phyloP scores from a whole-genome alignment of 495 filamentous ascomycete species.

The Gamarada debralockiae region DNA sequence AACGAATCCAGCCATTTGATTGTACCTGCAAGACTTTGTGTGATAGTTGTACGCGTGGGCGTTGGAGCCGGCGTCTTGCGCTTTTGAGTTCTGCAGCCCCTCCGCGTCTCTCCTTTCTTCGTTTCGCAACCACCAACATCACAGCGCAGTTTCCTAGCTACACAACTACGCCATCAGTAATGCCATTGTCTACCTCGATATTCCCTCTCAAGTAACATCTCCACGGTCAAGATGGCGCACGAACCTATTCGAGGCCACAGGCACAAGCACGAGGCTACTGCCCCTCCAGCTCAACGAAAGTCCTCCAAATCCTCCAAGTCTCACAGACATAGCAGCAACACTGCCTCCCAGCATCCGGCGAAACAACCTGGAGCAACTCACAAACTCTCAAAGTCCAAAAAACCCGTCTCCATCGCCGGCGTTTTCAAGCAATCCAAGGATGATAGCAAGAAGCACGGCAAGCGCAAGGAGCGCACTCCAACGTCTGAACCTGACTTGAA shows the following conservation, averaged over 20 bases:
- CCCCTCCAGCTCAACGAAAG: background rate
- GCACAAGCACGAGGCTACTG: background rate
- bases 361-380: background rate
- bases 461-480: constrained; percentile 5
- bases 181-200: too few species aligned
- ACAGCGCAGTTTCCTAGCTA: too few species aligned
- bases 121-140: background rate
- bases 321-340: background rate
- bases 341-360: background rate
- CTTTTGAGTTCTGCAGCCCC: too few species aligned
- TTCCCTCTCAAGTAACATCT: too few species aligned
- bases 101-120: background rate
- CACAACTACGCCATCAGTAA: too few species aligned
- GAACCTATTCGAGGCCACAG: background rate
- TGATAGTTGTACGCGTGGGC: too few species aligned
- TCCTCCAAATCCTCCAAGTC: background rate
- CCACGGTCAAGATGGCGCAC: background rate
- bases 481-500: background rate
- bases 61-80: too few species aligned
- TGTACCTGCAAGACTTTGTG: too few species aligned
- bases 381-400: background rate
- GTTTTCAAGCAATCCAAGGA: constrained; percentile 10
- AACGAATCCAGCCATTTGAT: too few species aligned
- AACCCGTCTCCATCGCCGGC: constrained; percentile 14
- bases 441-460: constrained; percentile 5